These are phyloP conservation scores for Turnera subulata DNA, from an alignment of 345 rosid genomes.

Conservation along the genomic window DNA sequence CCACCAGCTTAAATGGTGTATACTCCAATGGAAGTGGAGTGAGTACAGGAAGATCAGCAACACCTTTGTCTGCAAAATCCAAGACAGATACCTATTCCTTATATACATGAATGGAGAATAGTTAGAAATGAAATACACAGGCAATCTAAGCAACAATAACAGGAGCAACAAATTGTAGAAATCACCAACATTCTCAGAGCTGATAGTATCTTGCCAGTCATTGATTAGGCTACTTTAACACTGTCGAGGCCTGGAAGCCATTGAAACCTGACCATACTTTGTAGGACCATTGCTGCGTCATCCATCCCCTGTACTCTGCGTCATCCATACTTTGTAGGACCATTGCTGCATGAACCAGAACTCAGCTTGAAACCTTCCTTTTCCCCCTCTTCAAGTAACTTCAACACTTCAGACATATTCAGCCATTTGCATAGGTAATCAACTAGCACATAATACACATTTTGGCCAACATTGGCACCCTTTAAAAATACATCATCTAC, in stretches of 20 bases:
- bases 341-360: conserved; percentile 38
- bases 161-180: too few species aligned
- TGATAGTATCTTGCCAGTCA: conserved; percentile 10
- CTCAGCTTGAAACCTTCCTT: conserved; percentile 43
- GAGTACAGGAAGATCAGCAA: too few species aligned
- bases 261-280: conserved; percentile 42
- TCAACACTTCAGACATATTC: conserved; percentile 18
- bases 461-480: conserved; percentile 33
- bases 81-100: too few species aligned
- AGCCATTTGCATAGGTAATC: conserved; percentile 24
- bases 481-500: conserved; percentile 45
- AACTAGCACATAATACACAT: conserved; percentile 23
- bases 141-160: too few species aligned
- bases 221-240: conserved; percentile 25
- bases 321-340: conserved; percentile 42
- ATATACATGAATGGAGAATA: too few species aligned
- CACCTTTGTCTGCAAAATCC: too few species aligned
- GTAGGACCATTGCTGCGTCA: conserved; percentile 46
- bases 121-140: too few species aligned
- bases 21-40: too few species aligned
- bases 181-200: conserved; percentile 13
- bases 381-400: conserved; percentile 32
- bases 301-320: conserved; percentile 38
- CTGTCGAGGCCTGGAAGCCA: conserved; percentile 48
- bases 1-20: too few species aligned